These are phyloP conservation scores for Przewalskia tangutica DNA, from an alignment of 257 asterid genomes.

Conservation along the genomic window DNA sequence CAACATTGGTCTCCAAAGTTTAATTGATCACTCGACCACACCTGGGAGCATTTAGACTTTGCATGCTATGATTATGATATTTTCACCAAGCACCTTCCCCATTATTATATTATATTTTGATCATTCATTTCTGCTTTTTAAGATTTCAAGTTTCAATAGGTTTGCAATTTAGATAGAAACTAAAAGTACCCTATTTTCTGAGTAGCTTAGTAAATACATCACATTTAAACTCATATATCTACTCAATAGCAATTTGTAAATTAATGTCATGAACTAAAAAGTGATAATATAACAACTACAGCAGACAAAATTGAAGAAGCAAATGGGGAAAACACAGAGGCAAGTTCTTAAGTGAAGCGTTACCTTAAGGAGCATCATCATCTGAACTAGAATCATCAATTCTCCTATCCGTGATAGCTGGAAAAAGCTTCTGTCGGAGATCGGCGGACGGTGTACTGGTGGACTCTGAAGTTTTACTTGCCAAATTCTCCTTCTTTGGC, in stretches of 20 bases:
- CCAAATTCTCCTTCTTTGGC: conserved; percentile 22
- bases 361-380: conserved; percentile 29
- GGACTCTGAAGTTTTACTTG: conserved; percentile 16
- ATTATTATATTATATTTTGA: background rate
- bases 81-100: background rate
- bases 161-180: no score
- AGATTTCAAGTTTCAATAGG: background rate
- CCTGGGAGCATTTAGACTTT: background rate
- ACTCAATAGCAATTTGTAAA: background rate
- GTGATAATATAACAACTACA: background rate
- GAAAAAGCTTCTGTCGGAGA: conserved; percentile 44
- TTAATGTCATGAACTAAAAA: background rate
- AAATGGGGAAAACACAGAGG: background rate
- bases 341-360: background rate
- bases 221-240: no score
- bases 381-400: conserved; percentile 57
- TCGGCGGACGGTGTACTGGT: conserved; percentile 16
- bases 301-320: background rate
- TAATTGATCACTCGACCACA: background rate
- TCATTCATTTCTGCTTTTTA: background rate
- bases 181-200: background rate
- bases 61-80: background rate
- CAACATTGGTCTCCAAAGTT: background rate
- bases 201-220: background rate
- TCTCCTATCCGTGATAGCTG: conserved; percentile 50